These are phyloP conservation scores for Aspergillus carlsbadensis DNA, from an alignment of 495 filamentous ascomycete genomes.

Conservation along the genomic window DNA sequence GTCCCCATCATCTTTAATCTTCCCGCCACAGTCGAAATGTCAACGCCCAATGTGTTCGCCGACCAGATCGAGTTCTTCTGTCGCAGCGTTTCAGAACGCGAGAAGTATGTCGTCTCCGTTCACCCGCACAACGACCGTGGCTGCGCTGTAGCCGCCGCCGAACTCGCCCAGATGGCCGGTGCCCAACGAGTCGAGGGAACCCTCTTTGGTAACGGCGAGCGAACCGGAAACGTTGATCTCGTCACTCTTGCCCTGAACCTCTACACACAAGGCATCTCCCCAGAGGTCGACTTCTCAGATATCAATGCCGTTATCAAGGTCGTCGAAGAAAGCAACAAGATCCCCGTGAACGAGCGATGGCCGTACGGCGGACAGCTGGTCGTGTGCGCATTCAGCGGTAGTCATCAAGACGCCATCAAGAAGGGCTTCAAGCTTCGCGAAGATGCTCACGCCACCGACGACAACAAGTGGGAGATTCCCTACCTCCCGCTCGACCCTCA, in stretches of 20 bases:
- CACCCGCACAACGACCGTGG: constrained; percentile 96
- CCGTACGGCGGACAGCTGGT: constrained; percentile 91
- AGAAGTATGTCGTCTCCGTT: constrained; percentile 78
- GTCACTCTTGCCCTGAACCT: constrained; percentile 94
- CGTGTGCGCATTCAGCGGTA: constrained; percentile 85
- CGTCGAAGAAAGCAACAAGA: constrained; percentile 92
- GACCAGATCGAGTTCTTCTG: constrained; percentile 98
- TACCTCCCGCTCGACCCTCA: constrained; percentile 92
- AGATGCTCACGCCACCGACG: constrained; percentile 52
- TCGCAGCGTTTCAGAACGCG: constrained; percentile 70
- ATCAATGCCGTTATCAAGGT: constrained; percentile 83
- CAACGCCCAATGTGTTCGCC: constrained; percentile 94
- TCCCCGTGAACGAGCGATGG: constrained; percentile 83
- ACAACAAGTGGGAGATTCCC: constrained; percentile 70
- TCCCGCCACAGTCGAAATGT: constrained; percentile 93
- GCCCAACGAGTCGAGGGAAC: constrained; percentile 94
- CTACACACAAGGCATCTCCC: constrained; percentile 91
- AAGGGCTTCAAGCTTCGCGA: constrained; percentile 85
- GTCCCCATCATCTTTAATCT: constrained; percentile 97
- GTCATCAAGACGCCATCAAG: constrained; percentile 97
- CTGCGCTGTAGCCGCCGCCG: constrained; percentile 83
- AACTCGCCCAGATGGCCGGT: constrained; percentile 96
- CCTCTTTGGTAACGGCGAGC: constrained; percentile 92
- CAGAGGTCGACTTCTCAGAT: constrained; percentile 88
- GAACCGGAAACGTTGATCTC: constrained; percentile 94